phyloP scores from a whole-genome alignment of 805 yeast genomes.

The Ogataea trehalophila region DNA sequence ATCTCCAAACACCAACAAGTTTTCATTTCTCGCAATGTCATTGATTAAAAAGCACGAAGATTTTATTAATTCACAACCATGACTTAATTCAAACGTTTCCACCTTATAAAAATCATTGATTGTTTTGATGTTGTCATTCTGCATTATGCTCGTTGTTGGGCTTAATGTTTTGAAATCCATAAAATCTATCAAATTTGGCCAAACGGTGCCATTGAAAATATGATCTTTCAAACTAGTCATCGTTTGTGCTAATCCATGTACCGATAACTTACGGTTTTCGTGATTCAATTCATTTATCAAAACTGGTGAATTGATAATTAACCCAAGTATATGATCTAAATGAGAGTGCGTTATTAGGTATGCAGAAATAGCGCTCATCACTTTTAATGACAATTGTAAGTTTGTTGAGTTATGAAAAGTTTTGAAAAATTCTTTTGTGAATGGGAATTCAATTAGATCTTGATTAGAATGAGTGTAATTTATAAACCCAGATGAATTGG shows the following conservation, averaged over 20 bases:
- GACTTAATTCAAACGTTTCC: constrained; percentile 37
- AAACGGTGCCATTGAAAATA: constrained; percentile 67
- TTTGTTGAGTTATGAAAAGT: not conserved
- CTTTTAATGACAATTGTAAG: constrained; percentile 8
- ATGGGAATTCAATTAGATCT: too few species aligned
- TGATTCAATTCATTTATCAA: constrained; percentile 30
- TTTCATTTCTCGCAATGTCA: constrained; percentile 23
- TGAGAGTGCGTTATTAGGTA: constrained; percentile 77
- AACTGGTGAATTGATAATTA: constrained; percentile 68
- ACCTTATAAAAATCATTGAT: constrained; percentile 34
- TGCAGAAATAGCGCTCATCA: constrained; percentile 35
- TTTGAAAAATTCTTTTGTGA: constrained; percentile 1
- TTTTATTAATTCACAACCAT: constrained; percentile 28
- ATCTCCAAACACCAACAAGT: constrained; percentile 74
- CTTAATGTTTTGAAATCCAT: constrained; percentile 22
- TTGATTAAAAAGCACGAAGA: constrained; percentile 59
- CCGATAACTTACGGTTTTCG: constrained; percentile 7
- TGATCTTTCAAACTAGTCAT: constrained; percentile 45
- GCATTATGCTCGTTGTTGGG: too few species aligned
- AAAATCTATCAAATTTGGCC: constrained; percentile 64
- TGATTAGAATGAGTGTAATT: too few species aligned
- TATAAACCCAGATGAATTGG: too few species aligned
- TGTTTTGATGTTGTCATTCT: constrained; percentile 4
- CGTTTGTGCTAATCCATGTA: constrained; percentile 54
- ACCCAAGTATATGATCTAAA: constrained; percentile 69